Base-by-base conservation (phyloP, 441 rosid genomes). In the California macrophylla region DNA sequence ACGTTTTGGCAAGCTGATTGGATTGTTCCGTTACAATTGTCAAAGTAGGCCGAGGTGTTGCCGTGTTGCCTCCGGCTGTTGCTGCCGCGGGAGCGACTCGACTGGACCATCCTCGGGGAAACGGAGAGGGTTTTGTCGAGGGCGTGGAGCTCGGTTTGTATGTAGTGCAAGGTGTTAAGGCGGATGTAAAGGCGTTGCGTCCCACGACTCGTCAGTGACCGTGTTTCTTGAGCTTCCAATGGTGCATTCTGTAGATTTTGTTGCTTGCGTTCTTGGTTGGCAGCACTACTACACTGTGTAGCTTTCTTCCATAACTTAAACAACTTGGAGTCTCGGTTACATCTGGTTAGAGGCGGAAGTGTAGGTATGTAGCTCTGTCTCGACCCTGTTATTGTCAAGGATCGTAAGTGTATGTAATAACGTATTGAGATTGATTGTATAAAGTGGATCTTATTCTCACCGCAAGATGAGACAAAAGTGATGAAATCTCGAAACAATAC, bases 141-240 rank as follows among this genome's bases (percentile, higher is more conserved):
- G 42, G 90, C 79, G 69, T 90, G 89, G 69, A 90, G 85, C 66
- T 86, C 88, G n/a, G 92, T 73, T 28, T 79, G 84, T 66, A 91
- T 78, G 71, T 83, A 93, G 63, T 89, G 92, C 64, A 93, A 52
- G 26, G 95, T 91, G 76, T 91, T 93, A 64, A 93, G 91, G 58
- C 93, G 89, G 40, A 93, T 85, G 75, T 89, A 91, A 4, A 91
- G 86, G 24, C 95, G 90, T 36, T 86, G 97, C 0, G 97, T 91
- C 10, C 96, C 93, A 0, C 97, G 92, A 58, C 97, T 91, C 0
- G 93, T 91, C 12, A 96, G 86, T 2, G 90, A 95, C 3, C 89
- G 85, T 16, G 95, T 90, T 79, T 82, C 85, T 69, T 86, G 91
- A 6, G 79, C 89, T 16, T 86, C 89, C 0, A n/a, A 2, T 0